phyloP scores from a whole-genome alignment of 2,329 filamentous ascomycete species.

The Fusarium siculi region DNA sequence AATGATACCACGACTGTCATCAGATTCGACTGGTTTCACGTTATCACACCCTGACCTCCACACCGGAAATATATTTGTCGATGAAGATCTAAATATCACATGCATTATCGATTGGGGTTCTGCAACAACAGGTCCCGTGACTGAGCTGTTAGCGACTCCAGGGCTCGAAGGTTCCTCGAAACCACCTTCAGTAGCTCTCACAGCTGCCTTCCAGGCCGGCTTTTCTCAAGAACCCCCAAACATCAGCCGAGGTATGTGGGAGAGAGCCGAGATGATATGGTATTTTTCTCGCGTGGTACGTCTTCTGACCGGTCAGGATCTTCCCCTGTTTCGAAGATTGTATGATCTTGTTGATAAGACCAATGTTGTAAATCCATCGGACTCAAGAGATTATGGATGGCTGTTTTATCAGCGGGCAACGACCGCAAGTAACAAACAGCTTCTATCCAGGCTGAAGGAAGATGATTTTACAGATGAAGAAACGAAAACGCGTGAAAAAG shows the following conservation, averaged over 20 bases:
- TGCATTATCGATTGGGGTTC: not conserved
- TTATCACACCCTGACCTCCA: not conserved
- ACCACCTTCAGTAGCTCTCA: not conserved
- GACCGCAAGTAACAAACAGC: slow-evolving; percentile 5
- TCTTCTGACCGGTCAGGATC: slow-evolving; percentile 33
- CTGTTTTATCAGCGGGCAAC: slow-evolving; percentile 20
- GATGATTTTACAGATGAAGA: slow-evolving; percentile 21
- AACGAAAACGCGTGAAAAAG: not conserved
- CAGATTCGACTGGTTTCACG: fast-evolving
- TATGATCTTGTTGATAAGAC: slow-evolving; percentile 18
- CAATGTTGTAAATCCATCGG: not conserved
- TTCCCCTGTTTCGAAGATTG: slow-evolving; percentile 12
- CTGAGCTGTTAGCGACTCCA: not conserved
- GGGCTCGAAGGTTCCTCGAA: not conserved
- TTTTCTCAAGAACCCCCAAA: not conserved
- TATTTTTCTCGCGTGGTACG: slow-evolving; percentile 24
- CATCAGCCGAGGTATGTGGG: not conserved
- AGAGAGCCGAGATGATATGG: slow-evolving; percentile 17
- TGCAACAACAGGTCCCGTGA: not conserved
- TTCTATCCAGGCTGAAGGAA: slow-evolving; percentile 12
- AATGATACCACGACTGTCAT: fast-evolving
- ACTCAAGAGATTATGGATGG: not conserved
- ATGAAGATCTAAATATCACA: not conserved
- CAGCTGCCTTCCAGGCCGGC: not conserved
- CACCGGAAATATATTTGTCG: not conserved